phyloP scores from a whole-genome alignment of 495 filamentous ascomycete species.

The Hyaloscypha bicolor region DNA sequence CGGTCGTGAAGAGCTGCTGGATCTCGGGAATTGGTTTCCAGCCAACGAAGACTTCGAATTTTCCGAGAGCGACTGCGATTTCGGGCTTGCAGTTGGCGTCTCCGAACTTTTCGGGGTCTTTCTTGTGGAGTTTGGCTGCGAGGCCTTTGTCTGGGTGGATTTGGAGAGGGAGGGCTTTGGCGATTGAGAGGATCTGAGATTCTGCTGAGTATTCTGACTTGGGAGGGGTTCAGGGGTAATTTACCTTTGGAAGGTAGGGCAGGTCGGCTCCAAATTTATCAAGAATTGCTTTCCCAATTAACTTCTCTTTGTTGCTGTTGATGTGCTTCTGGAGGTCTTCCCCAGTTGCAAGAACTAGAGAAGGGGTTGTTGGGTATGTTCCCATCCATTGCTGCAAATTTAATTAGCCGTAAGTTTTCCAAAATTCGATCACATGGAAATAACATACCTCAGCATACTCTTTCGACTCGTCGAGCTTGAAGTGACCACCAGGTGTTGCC shows the following conservation, averaged over 20 bases:
- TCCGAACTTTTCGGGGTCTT: conserved; percentile 65
- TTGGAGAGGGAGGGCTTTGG: conserved; percentile 80
- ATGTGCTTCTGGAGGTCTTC: conserved; percentile 68
- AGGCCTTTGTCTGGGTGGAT: conserved; percentile 74
- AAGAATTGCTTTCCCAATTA: conserved; percentile 65
- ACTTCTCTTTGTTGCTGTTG: conserved; percentile 59
- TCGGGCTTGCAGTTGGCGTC: conserved; percentile 84
- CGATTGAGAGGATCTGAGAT: conserved; percentile 68
- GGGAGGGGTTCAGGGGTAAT: not conserved
- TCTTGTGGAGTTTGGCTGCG: conserved; percentile 59
- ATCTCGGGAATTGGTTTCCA: conserved; percentile 71
- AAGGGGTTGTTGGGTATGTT: conserved; percentile 73
- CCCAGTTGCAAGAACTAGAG: conserved; percentile 60
- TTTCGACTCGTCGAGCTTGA: conserved; percentile 71
- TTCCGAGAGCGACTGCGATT: conserved; percentile 74
- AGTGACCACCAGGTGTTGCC: conserved; percentile 65
- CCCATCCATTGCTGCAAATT: conserved; percentile 52
- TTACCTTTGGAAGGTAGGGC: conserved; percentile 74
- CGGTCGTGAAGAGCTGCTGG: conserved; percentile 54
- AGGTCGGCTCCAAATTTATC: conserved; percentile 67
- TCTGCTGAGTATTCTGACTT: not conserved
- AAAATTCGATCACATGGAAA: not conserved
- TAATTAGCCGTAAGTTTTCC: not conserved
- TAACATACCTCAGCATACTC: conserved; percentile 48
- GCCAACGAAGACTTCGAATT: conserved; percentile 78